Evolutionary conservation across 164 flowering plant species (phyloP).

Genomic region (Dillenia suffruticosa): DNA sequence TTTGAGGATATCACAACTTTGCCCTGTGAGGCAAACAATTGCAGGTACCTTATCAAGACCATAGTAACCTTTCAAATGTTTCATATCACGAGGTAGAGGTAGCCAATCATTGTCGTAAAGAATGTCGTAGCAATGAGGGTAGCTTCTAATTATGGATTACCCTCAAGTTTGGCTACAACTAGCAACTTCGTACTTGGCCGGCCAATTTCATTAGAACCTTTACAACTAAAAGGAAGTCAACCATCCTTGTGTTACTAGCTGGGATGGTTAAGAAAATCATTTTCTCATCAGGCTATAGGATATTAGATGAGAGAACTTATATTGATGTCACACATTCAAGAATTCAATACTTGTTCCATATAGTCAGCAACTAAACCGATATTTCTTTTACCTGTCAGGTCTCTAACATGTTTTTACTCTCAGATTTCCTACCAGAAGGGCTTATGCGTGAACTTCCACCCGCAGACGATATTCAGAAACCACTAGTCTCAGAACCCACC

Average conservation of each 20-base stretch:
- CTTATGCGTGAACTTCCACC: constrained; percentile 79
- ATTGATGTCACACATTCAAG: neutral
- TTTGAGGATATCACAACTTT: neutral
- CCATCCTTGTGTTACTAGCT: no score
- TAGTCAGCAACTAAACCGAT: neutral
- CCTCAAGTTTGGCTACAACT: no score
- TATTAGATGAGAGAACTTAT: neutral
- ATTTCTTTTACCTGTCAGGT: neutral
- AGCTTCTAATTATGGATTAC: no score
- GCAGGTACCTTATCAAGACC: no score
- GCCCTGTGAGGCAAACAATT: neutral
- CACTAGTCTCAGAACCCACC: constrained; percentile 17
- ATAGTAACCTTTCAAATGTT: no score
- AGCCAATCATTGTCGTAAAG: no score
- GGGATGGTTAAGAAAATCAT: neutral
- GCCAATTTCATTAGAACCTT: no score
- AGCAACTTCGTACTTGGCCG: no score
- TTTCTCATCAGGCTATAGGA: neutral
- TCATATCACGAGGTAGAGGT: no score
- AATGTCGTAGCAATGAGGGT: no score
- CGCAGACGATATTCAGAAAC: constrained; percentile 56
- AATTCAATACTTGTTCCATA: neutral
- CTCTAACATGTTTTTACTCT: neutral
- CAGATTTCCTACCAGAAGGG: constrained; percentile 83
- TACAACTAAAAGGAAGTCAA: no score